A percentile compares a stretch with the other conserved stretches of the same genome.
These are phyloP conservation scores for Coemansia sp. DNA, from an alignment of 192 early-diverging fungal species.

Conservation along the genomic window DNA sequence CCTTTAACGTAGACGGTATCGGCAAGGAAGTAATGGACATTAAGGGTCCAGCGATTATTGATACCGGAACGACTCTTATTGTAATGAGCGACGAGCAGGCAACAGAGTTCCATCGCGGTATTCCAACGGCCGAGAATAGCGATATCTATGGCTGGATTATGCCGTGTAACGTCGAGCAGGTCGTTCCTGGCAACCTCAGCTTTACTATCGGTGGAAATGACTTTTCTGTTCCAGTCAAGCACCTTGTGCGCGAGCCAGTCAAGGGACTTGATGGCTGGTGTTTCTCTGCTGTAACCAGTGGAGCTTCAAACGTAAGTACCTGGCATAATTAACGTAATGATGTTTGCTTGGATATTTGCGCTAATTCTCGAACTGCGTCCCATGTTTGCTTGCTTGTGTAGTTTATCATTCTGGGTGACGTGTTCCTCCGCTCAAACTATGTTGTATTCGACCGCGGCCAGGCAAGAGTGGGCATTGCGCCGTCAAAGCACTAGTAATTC, in stretches of 20 bases:
- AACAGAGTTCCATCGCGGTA: conserved; percentile 58
- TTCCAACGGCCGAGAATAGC: conserved; percentile 51
- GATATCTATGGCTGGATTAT: conserved; percentile 57
- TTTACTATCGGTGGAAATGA: conserved; percentile 51
- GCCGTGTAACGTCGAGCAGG: conserved; percentile 54
- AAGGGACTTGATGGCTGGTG: conserved; percentile 55
- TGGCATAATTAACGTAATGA: background rate
- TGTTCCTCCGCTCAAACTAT: conserved; percentile 71
- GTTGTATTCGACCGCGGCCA: conserved; percentile 65
- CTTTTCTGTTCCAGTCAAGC: conserved; percentile 48
- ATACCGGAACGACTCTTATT: conserved; percentile 69
- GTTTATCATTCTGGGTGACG: conserved; percentile 67
- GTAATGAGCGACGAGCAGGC: conserved; percentile 61
- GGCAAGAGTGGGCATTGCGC: conserved; percentile 64
- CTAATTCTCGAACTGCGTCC: background rate
- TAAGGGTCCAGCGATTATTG: conserved; percentile 57
- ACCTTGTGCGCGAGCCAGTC: conserved; percentile 54
- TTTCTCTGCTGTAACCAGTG: conserved; percentile 57
- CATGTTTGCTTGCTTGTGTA: conserved; percentile 17
- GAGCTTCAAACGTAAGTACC: conserved; percentile 47
- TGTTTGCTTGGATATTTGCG: background rate
- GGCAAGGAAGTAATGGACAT: conserved; percentile 48
- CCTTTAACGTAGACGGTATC: conserved; percentile 37
- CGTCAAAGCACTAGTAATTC: conserved; percentile 44
- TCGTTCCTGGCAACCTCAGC: conserved; percentile 48